Conservation (phyloP, 108 stramenopile species). For the Phaeodactylum tricornutum region DNA sequence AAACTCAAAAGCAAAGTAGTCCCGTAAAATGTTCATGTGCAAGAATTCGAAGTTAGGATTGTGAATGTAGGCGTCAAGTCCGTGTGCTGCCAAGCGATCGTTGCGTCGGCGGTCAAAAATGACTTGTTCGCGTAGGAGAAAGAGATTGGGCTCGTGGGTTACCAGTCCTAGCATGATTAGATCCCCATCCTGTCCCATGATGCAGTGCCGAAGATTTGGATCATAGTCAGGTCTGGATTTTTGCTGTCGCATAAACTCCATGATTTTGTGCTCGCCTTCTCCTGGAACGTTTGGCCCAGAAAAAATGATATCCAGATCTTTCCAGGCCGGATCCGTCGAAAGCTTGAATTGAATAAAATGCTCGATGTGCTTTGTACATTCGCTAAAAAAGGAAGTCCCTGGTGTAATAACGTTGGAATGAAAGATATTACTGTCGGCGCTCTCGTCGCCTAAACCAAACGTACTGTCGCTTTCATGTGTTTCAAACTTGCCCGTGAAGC, state of each 20-base stretch:
- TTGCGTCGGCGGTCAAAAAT: constrained; percentile 48
- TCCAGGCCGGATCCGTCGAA: constrained; percentile 69
- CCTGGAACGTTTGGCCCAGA: constrained; percentile 98
- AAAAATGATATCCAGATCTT: constrained; percentile 77
- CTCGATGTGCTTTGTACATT: constrained; percentile 59
- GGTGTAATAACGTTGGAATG: constrained; percentile 99
- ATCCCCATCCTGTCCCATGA: constrained; percentile 99
- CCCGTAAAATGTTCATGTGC: constrained; percentile 89
- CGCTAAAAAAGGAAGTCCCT: constrained; percentile 92
- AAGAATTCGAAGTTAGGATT: constrained; percentile 93
- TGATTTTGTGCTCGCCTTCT: constrained; percentile 99
- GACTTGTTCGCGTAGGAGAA: constrained; percentile 88
- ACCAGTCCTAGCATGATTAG: constrained; percentile 97
- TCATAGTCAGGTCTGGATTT: constrained; percentile 57
- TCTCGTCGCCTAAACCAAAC: too few relatives aligned
- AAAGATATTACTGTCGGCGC: constrained; percentile 41
- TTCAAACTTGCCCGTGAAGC: constrained; percentile 54
- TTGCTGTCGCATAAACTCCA: constrained; percentile 91
- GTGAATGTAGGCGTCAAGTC: constrained; percentile 50
- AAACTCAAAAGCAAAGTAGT: constrained; percentile 93
- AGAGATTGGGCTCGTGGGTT: constrained; percentile 95
- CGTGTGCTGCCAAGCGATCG: neutral
- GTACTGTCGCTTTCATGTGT: constrained; percentile 1
- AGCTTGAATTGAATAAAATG: constrained; percentile 66
- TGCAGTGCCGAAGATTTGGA: constrained; percentile 93